Conservation (phyloP, 352 stramenopile species). For the Phytophthora sansomeana region DNA sequence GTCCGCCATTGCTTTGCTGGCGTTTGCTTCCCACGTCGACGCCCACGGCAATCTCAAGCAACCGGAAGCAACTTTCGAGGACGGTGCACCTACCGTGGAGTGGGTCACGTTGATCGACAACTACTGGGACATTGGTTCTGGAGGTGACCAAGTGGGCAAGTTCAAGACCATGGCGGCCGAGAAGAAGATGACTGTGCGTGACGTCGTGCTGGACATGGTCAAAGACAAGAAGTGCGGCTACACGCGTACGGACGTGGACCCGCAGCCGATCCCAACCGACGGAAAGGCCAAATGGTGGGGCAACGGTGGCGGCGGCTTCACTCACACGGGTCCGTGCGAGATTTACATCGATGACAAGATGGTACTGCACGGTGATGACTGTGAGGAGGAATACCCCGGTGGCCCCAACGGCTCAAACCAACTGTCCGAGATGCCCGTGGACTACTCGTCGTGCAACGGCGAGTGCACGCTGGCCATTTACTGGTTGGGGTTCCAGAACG, state of each 20-base stretch:
- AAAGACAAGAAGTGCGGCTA: slow-evolving; percentile 44
- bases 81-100: slow-evolving; percentile 9
- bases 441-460: slow-evolving; percentile 48
- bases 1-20: slow-evolving; percentile 13
- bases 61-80: slow-evolving; percentile 21
- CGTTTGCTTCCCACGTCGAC: slow-evolving; percentile 10
- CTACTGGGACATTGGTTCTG: slow-evolving; percentile 42
- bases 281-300: slow-evolving; percentile 40
- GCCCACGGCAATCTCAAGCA: slow-evolving; percentile 36
- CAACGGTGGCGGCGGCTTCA: slow-evolving; percentile 42
- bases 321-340: slow-evolving; percentile 48
- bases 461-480: slow-evolving; percentile 55
- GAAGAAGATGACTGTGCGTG: slow-evolving; percentile 40
- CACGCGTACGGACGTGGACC: slow-evolving; percentile 34
- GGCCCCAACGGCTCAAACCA: slow-evolving; percentile 20
- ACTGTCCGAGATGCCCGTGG: slow-evolving; percentile 41
- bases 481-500: slow-evolving; percentile 55
- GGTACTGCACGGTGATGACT: slow-evolving; percentile 48
- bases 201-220: slow-evolving; percentile 45
- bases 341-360: slow-evolving; percentile 56
- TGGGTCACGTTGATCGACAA: slow-evolving; percentile 35
- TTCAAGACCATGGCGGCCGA: slow-evolving; percentile 41
- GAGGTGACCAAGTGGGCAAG: slow-evolving; percentile 36
- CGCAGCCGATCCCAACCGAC: slow-evolving; percentile 43
- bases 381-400: slow-evolving; percentile 40